These are phyloP conservation scores for Coccomyxa subellipsoidea DNA, from an alignment of 163 green algal genomes.

Conservation along the genomic window DNA sequence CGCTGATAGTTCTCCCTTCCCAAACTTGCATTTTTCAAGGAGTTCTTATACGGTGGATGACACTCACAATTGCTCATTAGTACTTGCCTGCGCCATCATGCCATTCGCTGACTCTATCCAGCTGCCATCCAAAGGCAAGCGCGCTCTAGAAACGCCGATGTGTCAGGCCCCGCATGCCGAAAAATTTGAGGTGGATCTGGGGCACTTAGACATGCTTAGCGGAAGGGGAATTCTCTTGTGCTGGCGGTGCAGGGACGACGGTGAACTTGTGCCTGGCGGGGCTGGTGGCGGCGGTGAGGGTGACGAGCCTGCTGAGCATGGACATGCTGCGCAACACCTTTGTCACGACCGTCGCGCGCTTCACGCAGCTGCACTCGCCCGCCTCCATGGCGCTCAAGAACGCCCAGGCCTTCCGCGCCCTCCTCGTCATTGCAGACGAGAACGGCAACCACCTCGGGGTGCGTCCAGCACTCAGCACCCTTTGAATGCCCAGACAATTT, in stretches of 20 bases:
- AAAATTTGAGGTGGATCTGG: too few species aligned
- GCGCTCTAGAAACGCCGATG: too few species aligned
- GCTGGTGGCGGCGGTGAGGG: constrained; percentile 58
- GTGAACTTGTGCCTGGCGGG: constrained; percentile 73
- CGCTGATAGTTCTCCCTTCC: too few species aligned
- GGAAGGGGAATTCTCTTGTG: not conserved
- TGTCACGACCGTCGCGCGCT: constrained; percentile 60
- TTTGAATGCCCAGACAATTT: too few species aligned
- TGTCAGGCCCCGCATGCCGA: too few species aligned
- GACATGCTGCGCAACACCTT: constrained; percentile 78
- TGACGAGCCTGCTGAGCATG: constrained; percentile 77
- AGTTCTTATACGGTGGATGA: too few species aligned
- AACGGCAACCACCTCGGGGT: constrained; percentile 82
- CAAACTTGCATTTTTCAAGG: too few species aligned
- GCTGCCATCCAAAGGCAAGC: too few species aligned
- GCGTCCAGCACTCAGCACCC: constrained; percentile 14
- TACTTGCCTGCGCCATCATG: too few species aligned
- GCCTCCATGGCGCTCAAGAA: constrained; percentile 88
- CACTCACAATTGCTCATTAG: too few species aligned
- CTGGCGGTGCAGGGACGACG: constrained; percentile 20
- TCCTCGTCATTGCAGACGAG: constrained; percentile 79
- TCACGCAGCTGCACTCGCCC: constrained; percentile 90
- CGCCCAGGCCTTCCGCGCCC: constrained; percentile 73
- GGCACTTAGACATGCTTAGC: too few species aligned
- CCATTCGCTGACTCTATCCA: too few species aligned